Conservation (phyloP, 768 basidiomycete genomes). For the Trametes cingulata region DNA sequence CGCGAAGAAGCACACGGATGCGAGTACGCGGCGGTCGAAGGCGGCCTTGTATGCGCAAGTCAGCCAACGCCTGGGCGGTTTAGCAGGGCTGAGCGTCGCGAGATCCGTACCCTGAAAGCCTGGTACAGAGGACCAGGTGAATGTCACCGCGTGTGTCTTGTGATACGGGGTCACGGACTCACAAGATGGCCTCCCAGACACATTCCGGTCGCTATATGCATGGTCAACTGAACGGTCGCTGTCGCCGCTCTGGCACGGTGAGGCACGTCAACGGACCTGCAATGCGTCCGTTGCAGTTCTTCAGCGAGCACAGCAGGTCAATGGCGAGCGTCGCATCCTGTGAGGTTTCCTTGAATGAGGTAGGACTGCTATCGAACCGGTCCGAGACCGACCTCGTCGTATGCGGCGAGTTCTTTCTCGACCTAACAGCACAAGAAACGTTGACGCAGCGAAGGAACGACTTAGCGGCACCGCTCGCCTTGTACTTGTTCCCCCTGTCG, state of each 20-base stretch:
- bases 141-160: slow-evolving; percentile 39
- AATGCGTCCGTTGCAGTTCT: slow-evolving; percentile 90
- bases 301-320: slow-evolving; percentile 69
- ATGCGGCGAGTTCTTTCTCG: slow-evolving; percentile 84
- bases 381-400: slow-evolving; percentile 66
- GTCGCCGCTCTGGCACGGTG: neutral
- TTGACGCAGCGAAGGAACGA: neutral
- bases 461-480: slow-evolving; percentile 44
- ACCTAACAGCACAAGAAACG: slow-evolving; percentile 49
- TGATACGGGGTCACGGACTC: slow-evolving; percentile 28
- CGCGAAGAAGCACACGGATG: slow-evolving; percentile 92
- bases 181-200: slow-evolving; percentile 87
- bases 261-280: slow-evolving; percentile 52
- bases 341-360: neutral
- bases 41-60: slow-evolving; percentile 58
- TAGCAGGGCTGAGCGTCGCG: neutral
- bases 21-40: slow-evolving; percentile 79
- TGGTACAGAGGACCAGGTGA: slow-evolving; percentile 19
- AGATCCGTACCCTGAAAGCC: slow-evolving; percentile 50
- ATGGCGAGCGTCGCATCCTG: slow-evolving; percentile 80
- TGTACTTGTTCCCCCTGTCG: slow-evolving; percentile 91
- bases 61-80: neutral
- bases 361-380: too few species aligned
- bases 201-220: slow-evolving; percentile 75
- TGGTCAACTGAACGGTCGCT: slow-evolving; percentile 28